Evolutionary conservation across 2,329 filamentous ascomycete species (phyloP).

Genomic region (Diaporthe citri): DNA sequence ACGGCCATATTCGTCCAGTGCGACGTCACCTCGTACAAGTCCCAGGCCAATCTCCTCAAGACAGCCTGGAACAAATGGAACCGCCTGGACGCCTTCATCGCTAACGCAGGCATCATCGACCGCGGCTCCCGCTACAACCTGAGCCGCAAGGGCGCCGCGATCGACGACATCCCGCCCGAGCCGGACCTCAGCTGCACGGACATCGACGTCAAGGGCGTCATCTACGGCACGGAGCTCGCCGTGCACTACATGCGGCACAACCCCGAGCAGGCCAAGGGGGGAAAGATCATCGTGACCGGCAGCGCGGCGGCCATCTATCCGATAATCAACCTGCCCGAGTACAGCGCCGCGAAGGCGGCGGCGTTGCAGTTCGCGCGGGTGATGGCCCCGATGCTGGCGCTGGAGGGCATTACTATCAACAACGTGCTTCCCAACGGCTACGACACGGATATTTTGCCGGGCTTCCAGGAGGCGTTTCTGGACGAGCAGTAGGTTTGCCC

Average conservation of each 20-base stretch:
- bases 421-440: background rate
- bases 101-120: constrained; percentile 65
- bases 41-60: constrained; percentile 57
- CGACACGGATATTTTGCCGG: background rate
- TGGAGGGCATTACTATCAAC: background rate
- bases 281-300: constrained; percentile 58
- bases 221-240: constrained; percentile 63
- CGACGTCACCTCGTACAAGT: constrained; percentile 61
- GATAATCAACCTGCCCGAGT: constrained; percentile 59
- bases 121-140: constrained; percentile 58
- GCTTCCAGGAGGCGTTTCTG: background rate
- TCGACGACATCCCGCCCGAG: constrained; percentile 53
- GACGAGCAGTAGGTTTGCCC: background rate
- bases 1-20: constrained; percentile 13
- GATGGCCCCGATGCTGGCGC: background rate
- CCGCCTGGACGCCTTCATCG: constrained; percentile 61
- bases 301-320: constrained; percentile 59
- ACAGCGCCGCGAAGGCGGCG: constrained; percentile 63
- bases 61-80: constrained; percentile 57
- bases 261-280: constrained; percentile 49
- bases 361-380: background rate
- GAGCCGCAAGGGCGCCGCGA: constrained; percentile 39
- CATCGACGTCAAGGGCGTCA: constrained; percentile 63
- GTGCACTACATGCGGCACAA: constrained; percentile 68
- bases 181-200: constrained; percentile 61